Conservation (phyloP, 176 grass and related monocot species). For the Guadua angustifolia region DNA sequence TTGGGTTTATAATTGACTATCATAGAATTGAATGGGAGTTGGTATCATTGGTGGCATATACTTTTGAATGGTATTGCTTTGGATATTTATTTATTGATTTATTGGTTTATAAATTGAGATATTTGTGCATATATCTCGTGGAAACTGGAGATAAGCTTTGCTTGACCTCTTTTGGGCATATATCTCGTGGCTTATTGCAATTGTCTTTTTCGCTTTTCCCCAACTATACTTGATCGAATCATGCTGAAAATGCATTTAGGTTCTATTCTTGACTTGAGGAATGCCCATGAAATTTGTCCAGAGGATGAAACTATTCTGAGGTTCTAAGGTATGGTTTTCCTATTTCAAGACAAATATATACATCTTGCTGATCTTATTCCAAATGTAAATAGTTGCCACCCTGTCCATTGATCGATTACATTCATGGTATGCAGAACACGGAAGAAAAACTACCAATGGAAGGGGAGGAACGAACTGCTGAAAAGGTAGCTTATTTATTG, state of each 20-base stretch:
- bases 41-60: no score
- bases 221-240: constrained; percentile 34
- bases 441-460: constrained; percentile 54
- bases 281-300: constrained; percentile 74
- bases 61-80: no score
- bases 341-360: constrained; percentile 21
- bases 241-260: constrained; percentile 58
- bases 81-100: no score
- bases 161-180: constrained; percentile 8
- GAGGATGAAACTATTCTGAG: constrained; percentile 96
- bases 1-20: no score
- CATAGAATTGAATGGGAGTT: no score
- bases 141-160: constrained; percentile 65
- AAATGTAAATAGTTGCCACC: constrained; percentile 2
- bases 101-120: no score
- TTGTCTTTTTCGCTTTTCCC: background rate
- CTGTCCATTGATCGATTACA: constrained; percentile 31
- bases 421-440: constrained; percentile 49
- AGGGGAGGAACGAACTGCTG: constrained; percentile 43
- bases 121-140: no score
- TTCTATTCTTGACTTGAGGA: constrained; percentile 80
- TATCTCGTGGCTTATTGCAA: constrained; percentile 13
- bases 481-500: constrained; percentile 51
- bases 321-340: constrained; percentile 64
- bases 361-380: constrained; percentile 16